A percentile compares a stretch with the other conserved stretches of the same genome.
These are phyloP conservation scores for Suhomyces sp. DNA, from an alignment of 805 yeast species.

Conservation along the genomic window DNA sequence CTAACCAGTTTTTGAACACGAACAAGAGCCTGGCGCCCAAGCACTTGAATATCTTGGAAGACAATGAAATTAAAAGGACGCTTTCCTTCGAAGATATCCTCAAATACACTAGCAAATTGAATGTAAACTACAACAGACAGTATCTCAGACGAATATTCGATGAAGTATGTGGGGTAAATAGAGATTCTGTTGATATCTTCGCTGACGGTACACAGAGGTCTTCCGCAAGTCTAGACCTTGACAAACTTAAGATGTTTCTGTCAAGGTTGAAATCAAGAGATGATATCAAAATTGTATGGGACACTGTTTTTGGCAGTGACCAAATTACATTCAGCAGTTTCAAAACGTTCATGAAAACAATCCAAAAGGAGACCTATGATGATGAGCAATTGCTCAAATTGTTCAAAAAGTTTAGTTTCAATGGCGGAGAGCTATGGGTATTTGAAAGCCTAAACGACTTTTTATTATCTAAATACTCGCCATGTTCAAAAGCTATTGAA, in stretches of 20 bases:
- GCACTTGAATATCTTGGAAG: constrained; percentile 26
- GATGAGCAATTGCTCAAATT: constrained; percentile 24
- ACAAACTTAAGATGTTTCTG: constrained; percentile 75
- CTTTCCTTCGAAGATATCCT: constrained; percentile 66
- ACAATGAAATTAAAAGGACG: constrained; percentile 23
- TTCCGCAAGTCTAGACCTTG: constrained; percentile 47
- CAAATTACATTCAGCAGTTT: constrained; percentile 23
- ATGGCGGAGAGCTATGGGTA: constrained; percentile 16
- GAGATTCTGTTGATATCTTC: neutral
- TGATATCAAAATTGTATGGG: constrained; percentile 58
- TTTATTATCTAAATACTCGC: constrained; percentile 28
- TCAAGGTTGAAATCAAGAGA: constrained; percentile 58
- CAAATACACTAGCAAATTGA: constrained; percentile 61
- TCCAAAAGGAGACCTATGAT: constrained; percentile 47
- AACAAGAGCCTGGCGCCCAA: neutral
- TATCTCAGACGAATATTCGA: constrained; percentile 50
- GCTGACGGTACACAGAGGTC: neutral
- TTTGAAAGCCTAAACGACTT: constrained; percentile 26
- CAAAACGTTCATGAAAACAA: constrained; percentile 38
- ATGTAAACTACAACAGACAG: constrained; percentile 63
- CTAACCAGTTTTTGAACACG: constrained; percentile 47
- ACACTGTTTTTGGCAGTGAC: constrained; percentile 20
- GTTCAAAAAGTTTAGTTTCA: constrained; percentile 23
- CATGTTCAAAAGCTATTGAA: constrained; percentile 12
- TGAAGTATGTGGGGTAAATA: constrained; percentile 15